These are phyloP conservation scores for Citrus trifoliata DNA, from an alignment of 345 rosid species.

Conservation along the genomic window DNA sequence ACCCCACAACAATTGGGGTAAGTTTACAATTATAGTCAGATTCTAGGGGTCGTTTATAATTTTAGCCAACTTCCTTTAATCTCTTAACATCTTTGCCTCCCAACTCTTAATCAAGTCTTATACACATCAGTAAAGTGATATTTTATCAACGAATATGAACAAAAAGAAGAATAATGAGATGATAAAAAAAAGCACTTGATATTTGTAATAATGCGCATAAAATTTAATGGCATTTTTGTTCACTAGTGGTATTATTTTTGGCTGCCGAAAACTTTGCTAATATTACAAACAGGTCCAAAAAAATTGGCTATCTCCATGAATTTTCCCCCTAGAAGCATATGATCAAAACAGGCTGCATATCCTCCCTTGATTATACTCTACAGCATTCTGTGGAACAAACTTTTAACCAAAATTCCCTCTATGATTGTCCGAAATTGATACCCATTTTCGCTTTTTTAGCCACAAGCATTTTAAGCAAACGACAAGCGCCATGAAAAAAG, in stretches of 20 bases:
- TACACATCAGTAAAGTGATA: too few relatives aligned
- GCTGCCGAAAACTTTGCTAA: too few relatives aligned
- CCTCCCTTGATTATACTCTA: neutral
- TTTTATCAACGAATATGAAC: too few relatives aligned
- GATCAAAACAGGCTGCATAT: neutral
- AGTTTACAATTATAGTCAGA: neutral
- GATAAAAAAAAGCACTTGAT: too few relatives aligned
- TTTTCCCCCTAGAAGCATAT: neutral
- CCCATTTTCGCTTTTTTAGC: slow-evolving; percentile 13
- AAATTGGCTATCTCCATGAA: neutral
- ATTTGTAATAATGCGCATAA: too few relatives aligned
- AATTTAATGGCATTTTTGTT: too few relatives aligned
- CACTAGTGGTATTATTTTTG: too few relatives aligned
- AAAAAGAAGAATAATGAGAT: too few relatives aligned
- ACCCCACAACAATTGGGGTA: neutral
- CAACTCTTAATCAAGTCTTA: neutral
- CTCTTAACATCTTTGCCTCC: neutral
- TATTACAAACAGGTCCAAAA: neutral
- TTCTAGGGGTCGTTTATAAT: neutral
- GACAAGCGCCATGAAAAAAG: slow-evolving; percentile 20
- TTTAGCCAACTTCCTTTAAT: neutral
- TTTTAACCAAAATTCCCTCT: slow-evolving; percentile 22
- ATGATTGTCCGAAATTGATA: slow-evolving; percentile 30
- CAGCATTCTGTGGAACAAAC: slow-evolving; percentile 12
- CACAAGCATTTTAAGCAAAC: neutral